Evolutionary conservation across 2,329 filamentous ascomycete species (phyloP), one percentile per base, ranked within the genome.

Genomic region (Paecilomyces fulvus): DNA sequence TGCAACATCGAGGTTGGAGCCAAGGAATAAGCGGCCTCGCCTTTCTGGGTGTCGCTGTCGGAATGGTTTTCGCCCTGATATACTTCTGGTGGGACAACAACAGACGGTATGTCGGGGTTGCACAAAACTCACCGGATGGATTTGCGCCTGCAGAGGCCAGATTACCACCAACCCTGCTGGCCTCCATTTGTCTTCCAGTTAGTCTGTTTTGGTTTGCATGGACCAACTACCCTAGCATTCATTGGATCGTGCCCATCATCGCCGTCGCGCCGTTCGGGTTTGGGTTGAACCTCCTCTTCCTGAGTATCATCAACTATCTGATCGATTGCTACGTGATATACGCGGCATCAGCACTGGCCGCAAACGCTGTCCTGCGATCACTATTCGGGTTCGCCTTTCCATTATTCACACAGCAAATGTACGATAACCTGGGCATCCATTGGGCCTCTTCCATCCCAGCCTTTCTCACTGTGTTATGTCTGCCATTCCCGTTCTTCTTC

Each of bases 151-250:
- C 82, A 0, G 81, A 83, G 69, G 79, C 77, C 30, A 77, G 76
- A 37, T 61, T 80, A 1, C 75, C 77, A 3, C 73, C 76, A 25
- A 71, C 69, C 33, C 76, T 78, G 43, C 58, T 76, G 4, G 75
- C 75, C 21, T 71, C 71, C 59, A 73, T 79, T 30, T 67, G 70
- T 12, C 70, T 83, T 52, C 80, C 81, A 0, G 67, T 81, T 51
- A 75, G 78, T 8, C 69, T 82, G 8, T 80, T 82, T 65, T 80
- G 77, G 76, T 78, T 82, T 53, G 79, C 78, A 1, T 82, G 80
- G 80, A 80, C 80, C 0, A 77, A 79, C 51, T 75, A 69, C 53
- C 69, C 77, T 65, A 58, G 53, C 33, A 61, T 68, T 17, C 67
- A 67, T 57, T 71, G 69, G 69, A 67, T 69, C 25, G 64, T 67